A percentile compares a stretch with the other conserved stretches of the same genome.
Evolutionary conservation across 2,329 filamentous ascomycete genomes (phyloP).

Genomic region (Colletotrichum phormii): DNA sequence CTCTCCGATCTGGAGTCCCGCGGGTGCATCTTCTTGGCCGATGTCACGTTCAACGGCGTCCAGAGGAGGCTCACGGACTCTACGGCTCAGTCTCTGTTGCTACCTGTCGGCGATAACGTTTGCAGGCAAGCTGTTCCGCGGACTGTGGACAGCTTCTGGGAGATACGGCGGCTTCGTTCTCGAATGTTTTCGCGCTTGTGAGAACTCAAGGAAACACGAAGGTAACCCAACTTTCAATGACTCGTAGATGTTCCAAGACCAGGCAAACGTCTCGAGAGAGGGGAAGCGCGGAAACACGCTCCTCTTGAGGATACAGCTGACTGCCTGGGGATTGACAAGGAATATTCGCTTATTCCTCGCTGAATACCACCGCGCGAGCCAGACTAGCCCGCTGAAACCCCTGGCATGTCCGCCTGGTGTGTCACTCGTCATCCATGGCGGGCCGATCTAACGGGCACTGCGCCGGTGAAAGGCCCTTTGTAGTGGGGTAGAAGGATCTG

Average conservation of each 20-base stretch:
- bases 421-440: background rate
- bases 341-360: background rate
- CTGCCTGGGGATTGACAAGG: background rate
- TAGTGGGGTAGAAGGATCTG: background rate
- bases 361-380: background rate
- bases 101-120: background rate
- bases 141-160: background rate
- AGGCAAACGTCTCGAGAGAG: background rate
- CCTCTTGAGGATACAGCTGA: background rate
- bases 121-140: background rate
- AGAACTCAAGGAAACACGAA: background rate
- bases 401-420: background rate
- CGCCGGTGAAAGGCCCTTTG: background rate
- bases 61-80: background rate
- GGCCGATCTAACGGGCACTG: background rate
- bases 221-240: background rate
- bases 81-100: background rate
- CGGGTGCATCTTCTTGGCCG: constrained; percentile 6
- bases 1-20: constrained; percentile 3
- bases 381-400: background rate
- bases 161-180: background rate
- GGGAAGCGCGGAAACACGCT: background rate
- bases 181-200: background rate
- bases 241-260: background rate
- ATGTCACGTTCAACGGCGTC: background rate